Conservation (phyloP, 768 basidiomycete species). For the Nevesoporus exiguus region DNA sequence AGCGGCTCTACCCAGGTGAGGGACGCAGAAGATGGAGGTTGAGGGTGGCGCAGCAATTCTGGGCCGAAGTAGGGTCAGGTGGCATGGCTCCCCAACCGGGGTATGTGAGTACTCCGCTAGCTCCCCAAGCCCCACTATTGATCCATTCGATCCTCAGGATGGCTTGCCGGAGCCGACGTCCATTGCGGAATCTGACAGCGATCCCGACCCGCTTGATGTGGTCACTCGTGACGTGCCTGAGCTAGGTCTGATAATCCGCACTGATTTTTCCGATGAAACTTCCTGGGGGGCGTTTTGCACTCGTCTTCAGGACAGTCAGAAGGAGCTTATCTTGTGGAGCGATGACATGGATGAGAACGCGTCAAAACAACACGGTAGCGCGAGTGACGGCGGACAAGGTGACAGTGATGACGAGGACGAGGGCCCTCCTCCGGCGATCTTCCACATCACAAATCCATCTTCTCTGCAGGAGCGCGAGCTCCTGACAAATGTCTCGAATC, state of each 20-base stretch:
- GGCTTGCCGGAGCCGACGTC: constrained; percentile 13
- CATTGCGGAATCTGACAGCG: constrained; percentile 30
- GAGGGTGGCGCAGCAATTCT: constrained; percentile 51
- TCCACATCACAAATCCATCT: constrained; percentile 48
- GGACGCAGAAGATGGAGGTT: constrained; percentile 57
- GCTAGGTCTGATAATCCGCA: constrained; percentile 64
- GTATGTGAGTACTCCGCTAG: constrained; percentile 1
- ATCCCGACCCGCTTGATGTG: constrained; percentile 55
- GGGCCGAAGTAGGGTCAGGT: constrained; percentile 30
- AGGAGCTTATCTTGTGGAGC: constrained; percentile 41
- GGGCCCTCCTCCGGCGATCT: constrained; percentile 42
- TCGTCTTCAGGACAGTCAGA: constrained; percentile 53
- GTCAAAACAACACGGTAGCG: constrained; percentile 24
- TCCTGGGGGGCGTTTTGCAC: constrained; percentile 58
- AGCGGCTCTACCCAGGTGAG: constrained; percentile 45
- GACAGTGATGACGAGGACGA: constrained; percentile 23
- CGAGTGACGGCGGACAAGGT: constrained; percentile 8
- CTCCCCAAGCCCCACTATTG: not conserved
- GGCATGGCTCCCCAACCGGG: constrained; percentile 6
- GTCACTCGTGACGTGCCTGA: constrained; percentile 43
- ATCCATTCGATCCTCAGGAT: constrained; percentile 14
- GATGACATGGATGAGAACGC: constrained; percentile 26
- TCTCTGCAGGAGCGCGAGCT: constrained; percentile 38
- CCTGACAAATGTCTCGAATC: constrained; percentile 56
- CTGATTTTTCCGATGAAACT: constrained; percentile 65